Evolutionary conservation across 805 yeast genomes (phyloP), one percentile per base, ranked within the genome.

Genomic region (Kazachstania bromeliacearum): DNA sequence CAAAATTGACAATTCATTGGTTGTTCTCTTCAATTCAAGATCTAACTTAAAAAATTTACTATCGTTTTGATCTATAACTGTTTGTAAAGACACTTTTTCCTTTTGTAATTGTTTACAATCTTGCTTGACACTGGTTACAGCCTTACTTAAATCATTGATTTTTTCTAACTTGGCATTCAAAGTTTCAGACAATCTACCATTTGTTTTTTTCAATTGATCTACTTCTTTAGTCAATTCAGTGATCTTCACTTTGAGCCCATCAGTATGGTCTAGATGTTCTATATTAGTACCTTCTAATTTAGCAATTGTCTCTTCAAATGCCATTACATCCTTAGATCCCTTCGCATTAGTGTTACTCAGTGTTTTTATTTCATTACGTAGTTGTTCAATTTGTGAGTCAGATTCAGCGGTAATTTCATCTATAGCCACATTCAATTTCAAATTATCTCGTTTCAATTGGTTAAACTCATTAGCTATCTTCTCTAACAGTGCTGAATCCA

Each of bases 1-100:
- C 0, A 50, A 35, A n/a, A 66, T 23, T 8, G 22, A 34, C 15
- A 41, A 24, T 31, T 45, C 33, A 4, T 28, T 24, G 7, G 18
- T 4, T 28, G 28, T 36, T n/a, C 19, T 27, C 9, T 23, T 14
- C 14, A 36, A n/a, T 26, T 36, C 39, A 4, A 26, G 12, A 16
- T 34, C 14, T 5, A 19, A 7, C 7, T 16, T 15, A 15, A 20
- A 2, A n/a, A 8, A 14, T n/a, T 28, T 27, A 7, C 17, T 27
- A 5, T 22, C 27, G 7, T 15, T 19, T n/a, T 20, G 14, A 9
- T 36, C 36, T 5, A 32, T 18, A 5, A 25, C 22, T n/a, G 9
- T 27, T 16, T 34, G 9, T 17, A 28, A 14, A 2, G 19, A 7
- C 20, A 20, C 18, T 4, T 25, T 18, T 10, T 30, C 20, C 19